These are phyloP conservation scores for Phaffia tasmanica DNA, from an alignment of 768 basidiomycete species.

Conservation along the genomic window DNA sequence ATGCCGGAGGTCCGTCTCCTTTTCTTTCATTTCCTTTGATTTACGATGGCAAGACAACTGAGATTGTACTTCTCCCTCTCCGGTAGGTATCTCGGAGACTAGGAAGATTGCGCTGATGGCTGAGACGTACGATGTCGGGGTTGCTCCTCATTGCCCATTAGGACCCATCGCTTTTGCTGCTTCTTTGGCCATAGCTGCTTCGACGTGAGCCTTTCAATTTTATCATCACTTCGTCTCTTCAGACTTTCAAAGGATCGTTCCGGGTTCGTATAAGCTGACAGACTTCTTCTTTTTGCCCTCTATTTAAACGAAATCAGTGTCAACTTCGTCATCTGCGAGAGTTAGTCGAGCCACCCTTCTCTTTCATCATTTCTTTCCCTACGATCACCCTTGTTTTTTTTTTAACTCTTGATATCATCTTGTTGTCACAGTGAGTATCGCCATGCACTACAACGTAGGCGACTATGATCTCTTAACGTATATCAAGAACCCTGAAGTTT, in stretches of 20 bases:
- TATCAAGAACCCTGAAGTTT: slow-evolving; percentile 44
- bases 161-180: slow-evolving; percentile 60
- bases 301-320: slow-evolving; percentile 52
- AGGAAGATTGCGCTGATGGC: slow-evolving; percentile 51
- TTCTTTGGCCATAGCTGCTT: slow-evolving; percentile 10
- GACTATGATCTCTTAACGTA: slow-evolving; percentile 51
- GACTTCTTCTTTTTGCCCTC: slow-evolving; percentile 42
- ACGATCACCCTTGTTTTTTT: no score
- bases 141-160: slow-evolving; percentile 60
- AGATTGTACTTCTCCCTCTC: slow-evolving; percentile 27
- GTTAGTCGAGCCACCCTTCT: neutral
- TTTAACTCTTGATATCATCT: neutral
- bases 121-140: slow-evolving; percentile 59
- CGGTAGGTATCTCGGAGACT: slow-evolving; percentile 46
- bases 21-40: neutral
- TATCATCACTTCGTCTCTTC: no score
- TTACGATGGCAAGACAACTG: neutral
- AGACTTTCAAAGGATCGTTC: no score
- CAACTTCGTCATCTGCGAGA: slow-evolving; percentile 45
- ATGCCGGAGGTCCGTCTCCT: neutral
- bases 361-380: neutral
- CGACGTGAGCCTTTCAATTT: neutral
- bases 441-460: slow-evolving; percentile 55
- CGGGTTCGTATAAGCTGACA: no score
- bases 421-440: neutral